Conservation (phyloP, 108 stramenopile genomes). For the Pseudonitzschia pungens region DNA sequence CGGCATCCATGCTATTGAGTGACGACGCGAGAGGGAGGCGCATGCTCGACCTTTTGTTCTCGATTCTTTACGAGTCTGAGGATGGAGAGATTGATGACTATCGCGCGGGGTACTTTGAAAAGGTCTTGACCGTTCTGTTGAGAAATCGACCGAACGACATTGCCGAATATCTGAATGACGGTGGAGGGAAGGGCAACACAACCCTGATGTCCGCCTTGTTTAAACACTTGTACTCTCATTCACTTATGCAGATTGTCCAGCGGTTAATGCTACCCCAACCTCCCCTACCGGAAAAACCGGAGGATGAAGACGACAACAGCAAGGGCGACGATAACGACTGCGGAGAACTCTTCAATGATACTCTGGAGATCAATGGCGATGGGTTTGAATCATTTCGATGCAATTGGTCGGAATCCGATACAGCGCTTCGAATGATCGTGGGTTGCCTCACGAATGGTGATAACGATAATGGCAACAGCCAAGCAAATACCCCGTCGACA, state of each 20-base stretch:
- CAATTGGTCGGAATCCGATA: constrained; percentile 60
- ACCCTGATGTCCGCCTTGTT: constrained; percentile 81
- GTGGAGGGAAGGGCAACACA: constrained; percentile 37
- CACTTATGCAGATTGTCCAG: constrained; percentile 93
- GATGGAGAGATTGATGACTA: constrained; percentile 81
- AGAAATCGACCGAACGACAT: constrained; percentile 60
- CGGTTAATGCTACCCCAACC: constrained; percentile 83
- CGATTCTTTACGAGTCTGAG: constrained; percentile 67
- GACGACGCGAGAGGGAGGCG: constrained; percentile 7
- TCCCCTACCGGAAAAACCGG: constrained; percentile 28
- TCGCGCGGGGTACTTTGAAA: constrained; percentile 95
- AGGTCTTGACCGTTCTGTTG: constrained; percentile 78
- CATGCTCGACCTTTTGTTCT: constrained; percentile 78
- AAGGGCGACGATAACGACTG: constrained; percentile 38
- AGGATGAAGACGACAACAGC: constrained; percentile 30
- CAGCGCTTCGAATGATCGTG: constrained; percentile 61
- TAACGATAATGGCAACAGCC: background rate
- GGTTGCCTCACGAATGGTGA: constrained; percentile 45
- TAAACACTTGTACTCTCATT: constrained; percentile 86
- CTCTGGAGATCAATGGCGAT: constrained; percentile 37
- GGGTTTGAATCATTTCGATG: constrained; percentile 47
- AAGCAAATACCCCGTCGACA: constrained; percentile 9
- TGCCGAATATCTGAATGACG: constrained; percentile 63
- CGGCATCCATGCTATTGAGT: background rate
- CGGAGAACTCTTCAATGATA: constrained; percentile 46